Base-by-base conservation (phyloP, 176 grass and related monocot genomes). In the Rhynchospora breviuscula region DNA sequence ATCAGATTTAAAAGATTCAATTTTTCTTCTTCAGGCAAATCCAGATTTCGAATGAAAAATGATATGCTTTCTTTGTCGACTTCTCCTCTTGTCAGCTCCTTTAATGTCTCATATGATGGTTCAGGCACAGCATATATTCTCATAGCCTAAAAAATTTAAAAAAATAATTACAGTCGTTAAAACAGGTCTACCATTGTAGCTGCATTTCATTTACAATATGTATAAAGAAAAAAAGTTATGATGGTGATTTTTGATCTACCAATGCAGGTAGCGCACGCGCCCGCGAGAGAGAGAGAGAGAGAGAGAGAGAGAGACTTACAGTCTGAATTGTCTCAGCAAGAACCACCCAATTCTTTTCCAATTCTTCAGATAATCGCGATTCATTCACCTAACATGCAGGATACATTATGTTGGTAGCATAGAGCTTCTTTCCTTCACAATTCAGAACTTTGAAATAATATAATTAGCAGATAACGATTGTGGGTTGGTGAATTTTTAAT, bases 91-190 rank as follows among this genome's bases (percentile, higher is more conserved):
- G 89, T 92, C 29, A 99, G 61, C 25, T 99, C 91, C 89, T 99
- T 99, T 74, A 99, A 89, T 66, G 93, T 99, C 80, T 99, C 93
- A 54, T 95, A n/a, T n/a, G n/a, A 95, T 48, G 96, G 89, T 65
- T 99, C 88, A 15, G 96, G 89, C 52, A 99, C 90, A 53, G 87
- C 89, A 85, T 95, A 91, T 81, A 91, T 95, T 88, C 96, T 85
- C 96, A 95, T 99, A 23, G 95, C 96, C 93, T 98, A 73, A 67
- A 81, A n/a, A n/a, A n/a, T n/a, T n/a, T n/a, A n/a, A n/a, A n/a
- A n/a, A n/a, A n/a, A n/a, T n/a, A n/a, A n/a, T n/a, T n/a, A n/a
- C n/a, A n/a, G n/a, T n/a, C n/a, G n/a, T n/a, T n/a, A n/a, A n/a
- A n/a, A n/a, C n/a, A n/a, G n/a, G n/a, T n/a, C n/a, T n/a, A n/a